phyloP scores from a whole-genome alignment of 352 stramenopile species.

The Phytophthora fragariaefolia region DNA sequence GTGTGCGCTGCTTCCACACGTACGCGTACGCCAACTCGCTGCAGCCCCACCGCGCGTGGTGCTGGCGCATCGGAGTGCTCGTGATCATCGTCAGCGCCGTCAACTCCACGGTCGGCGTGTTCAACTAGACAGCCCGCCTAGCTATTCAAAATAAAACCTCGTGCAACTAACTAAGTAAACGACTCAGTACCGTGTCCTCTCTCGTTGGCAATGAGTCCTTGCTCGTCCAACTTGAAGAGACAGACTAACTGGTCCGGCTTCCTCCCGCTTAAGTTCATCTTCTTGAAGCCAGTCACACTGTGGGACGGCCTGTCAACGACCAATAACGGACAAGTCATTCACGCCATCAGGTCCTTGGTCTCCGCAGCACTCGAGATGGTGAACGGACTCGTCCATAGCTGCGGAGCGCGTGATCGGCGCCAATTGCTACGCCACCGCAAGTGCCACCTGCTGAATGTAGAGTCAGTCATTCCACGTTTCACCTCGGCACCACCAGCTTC shows the following conservation, averaged over 20 bases:
- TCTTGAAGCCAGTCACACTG: conserved; percentile 6
- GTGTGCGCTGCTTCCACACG: conserved; percentile 51
- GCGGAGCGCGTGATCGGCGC: conserved; percentile 5
- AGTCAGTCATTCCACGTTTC: conserved; percentile 19
- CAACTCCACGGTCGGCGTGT: conserved; percentile 50
- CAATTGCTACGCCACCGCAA: conserved; percentile 1
- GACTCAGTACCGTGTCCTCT: background rate
- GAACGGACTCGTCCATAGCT: background rate
- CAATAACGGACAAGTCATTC: conserved; percentile 24
- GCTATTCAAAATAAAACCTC: background rate
- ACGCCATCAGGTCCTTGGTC: conserved; percentile 32
- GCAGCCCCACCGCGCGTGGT: conserved; percentile 57
- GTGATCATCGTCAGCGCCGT: conserved; percentile 37
- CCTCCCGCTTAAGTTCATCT: conserved; percentile 28
- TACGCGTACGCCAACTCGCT: conserved; percentile 60
- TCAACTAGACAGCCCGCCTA: conserved; percentile 21
- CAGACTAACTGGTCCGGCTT: conserved; percentile 5
- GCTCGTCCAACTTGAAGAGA: background rate
- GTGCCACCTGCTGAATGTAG: no score
- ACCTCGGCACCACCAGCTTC: conserved; percentile 5
- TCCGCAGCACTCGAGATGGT: conserved; percentile 17
- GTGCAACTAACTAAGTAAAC: no score
- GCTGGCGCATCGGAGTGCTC: conserved; percentile 57
- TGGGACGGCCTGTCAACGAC: conserved; percentile 11
- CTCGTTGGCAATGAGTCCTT: background rate